phyloP scores from a whole-genome alignment of 208 protist species.

The Angomonas ambiguus region DNA sequence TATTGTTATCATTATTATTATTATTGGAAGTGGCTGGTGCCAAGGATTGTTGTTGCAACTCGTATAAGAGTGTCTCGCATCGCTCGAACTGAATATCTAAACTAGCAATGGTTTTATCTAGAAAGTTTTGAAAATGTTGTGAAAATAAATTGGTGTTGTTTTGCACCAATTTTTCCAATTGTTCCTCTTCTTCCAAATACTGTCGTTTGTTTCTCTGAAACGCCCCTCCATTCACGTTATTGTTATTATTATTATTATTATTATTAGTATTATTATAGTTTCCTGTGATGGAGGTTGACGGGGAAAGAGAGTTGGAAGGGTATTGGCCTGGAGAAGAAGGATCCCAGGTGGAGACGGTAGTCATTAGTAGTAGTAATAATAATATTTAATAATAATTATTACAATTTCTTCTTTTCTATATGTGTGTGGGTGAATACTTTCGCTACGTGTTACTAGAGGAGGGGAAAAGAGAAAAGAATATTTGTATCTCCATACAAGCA shows the following conservation, averaged over 20 bases:
- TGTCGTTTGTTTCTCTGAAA: conserved; percentile 86
- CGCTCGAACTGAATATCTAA: conserved; percentile 79
- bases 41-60: conserved; percentile 68
- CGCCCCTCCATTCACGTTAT: conserved; percentile 41
- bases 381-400: too few relatives aligned
- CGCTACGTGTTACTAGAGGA: too few relatives aligned
- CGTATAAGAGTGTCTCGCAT: conserved; percentile 81
- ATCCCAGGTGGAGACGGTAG: too few relatives aligned
- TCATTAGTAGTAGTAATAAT: too few relatives aligned
- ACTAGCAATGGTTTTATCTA: conserved; percentile 74
- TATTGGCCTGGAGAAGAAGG: too few relatives aligned
- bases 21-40: too few relatives aligned
- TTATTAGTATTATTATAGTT: not conserved
- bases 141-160: conserved; percentile 44
- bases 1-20: not conserved
- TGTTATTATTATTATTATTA: conserved; percentile 15
- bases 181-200: conserved; percentile 81
- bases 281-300: not conserved
- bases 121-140: conserved; percentile 66
- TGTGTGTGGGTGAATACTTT: too few relatives aligned
- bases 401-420: too few relatives aligned
- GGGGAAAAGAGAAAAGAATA: conserved; percentile 15
- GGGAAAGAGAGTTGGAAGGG: too few relatives aligned
- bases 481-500: not conserved
- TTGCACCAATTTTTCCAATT: conserved; percentile 58